Evolutionary conservation across 73 alveolate species (phyloP).

Genomic region (Uronychia setigera): DNA sequence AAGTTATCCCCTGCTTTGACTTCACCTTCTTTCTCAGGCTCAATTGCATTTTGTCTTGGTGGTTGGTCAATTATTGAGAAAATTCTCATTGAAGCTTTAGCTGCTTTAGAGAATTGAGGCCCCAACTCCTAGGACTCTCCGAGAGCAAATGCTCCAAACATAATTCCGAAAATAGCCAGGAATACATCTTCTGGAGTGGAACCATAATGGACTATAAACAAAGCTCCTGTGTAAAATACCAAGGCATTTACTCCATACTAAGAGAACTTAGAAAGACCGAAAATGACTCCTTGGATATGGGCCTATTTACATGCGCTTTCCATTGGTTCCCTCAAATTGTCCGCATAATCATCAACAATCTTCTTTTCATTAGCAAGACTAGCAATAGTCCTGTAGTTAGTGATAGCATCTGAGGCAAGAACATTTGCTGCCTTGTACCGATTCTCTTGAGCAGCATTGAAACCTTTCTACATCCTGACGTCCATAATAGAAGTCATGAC

Average conservation of each 20-base stretch:
- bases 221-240: constrained; percentile 63
- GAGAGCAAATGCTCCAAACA: constrained; percentile 80
- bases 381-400: constrained; percentile 84
- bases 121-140: constrained; percentile 84
- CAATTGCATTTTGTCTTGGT: constrained; percentile 22
- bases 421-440: constrained; percentile 82
- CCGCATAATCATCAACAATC: constrained; percentile 66
- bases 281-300: constrained; percentile 72
- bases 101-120: constrained; percentile 75
- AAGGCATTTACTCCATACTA: constrained; percentile 63
- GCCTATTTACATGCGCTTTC: constrained; percentile 54
- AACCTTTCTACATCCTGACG: constrained; percentile 58
- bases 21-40: constrained; percentile 13
- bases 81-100: constrained; percentile 29
- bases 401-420: constrained; percentile 81
- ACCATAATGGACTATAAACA: constrained; percentile 25
- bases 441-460: constrained; percentile 69
- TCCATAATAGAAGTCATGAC: constrained; percentile 60
- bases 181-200: constrained; percentile 30
- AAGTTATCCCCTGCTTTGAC: constrained; percentile 37
- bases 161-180: constrained; percentile 55
- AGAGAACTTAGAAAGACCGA: constrained; percentile 75
- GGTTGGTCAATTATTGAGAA: constrained; percentile 40
- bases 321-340: constrained; percentile 43
- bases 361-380: constrained; percentile 79